Percentiles rank a stretch among this genome's conserved stretches.
phyloP scores from a whole-genome alignment of 768 basidiomycete species.

The Mycena crocata region DNA sequence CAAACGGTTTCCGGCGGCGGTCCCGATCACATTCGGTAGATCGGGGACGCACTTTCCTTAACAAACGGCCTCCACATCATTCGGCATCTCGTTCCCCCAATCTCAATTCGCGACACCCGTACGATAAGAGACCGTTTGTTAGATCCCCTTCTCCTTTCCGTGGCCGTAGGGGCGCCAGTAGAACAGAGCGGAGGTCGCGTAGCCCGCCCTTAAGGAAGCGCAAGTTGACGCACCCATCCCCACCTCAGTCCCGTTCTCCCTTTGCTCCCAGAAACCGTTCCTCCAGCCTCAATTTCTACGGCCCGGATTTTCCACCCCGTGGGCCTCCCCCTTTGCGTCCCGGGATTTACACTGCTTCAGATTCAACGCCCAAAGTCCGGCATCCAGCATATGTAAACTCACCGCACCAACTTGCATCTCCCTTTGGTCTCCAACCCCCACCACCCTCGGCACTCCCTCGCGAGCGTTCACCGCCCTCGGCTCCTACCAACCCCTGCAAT shows the following conservation, averaged over 20 bases:
- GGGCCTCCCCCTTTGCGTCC: background rate
- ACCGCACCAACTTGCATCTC: background rate
- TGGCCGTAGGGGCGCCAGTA: constrained; percentile 7
- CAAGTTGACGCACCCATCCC: constrained; percentile 16
- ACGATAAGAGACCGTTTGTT: constrained; percentile 18
- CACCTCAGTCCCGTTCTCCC: constrained; percentile 6
- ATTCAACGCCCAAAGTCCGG: background rate
- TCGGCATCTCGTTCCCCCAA: constrained; percentile 11
- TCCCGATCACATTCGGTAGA: constrained; percentile 12
- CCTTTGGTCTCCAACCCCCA: constrained; percentile 24
- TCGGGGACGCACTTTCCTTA: constrained; percentile 16
- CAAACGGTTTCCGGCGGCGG: constrained; percentile 1
- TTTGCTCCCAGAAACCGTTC: background rate
- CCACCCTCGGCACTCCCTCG: background rate
- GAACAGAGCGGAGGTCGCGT: constrained; percentile 1
- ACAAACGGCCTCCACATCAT: background rate
- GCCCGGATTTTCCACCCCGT: background rate
- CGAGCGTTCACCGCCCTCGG: constrained; percentile 2
- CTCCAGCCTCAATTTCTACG: background rate
- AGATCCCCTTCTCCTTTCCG: constrained; percentile 23
- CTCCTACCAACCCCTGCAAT: constrained; percentile 41
- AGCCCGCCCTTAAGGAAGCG: constrained; percentile 20
- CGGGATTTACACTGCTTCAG: background rate
- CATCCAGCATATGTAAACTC: background rate
- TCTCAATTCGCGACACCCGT: constrained; percentile 16